phyloP scores from a whole-genome alignment of 192 early-diverging fungal species.

The Coemansia sp. region DNA sequence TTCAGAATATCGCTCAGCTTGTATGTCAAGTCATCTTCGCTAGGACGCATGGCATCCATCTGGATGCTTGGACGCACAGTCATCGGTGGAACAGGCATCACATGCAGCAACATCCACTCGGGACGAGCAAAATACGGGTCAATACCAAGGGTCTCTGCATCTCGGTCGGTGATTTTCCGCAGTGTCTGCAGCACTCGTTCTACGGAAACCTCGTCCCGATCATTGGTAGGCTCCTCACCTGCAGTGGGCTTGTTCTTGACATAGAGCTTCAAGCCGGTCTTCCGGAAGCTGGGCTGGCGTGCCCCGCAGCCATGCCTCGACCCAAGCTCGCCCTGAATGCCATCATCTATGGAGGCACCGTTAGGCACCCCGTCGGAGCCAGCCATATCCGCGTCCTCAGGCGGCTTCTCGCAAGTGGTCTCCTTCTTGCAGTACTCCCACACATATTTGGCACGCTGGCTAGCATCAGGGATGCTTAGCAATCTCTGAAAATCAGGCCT shows the following conservation, averaged over 20 bases:
- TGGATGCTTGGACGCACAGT: constrained; percentile 94
- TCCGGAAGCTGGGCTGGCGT: constrained; percentile 78
- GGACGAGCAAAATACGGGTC: constrained; percentile 89
- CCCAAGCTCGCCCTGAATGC: constrained; percentile 55
- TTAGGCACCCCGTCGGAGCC: constrained; percentile 8
- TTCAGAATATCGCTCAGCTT: constrained; percentile 92
- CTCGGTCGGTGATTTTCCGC: constrained; percentile 82
- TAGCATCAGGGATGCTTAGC: constrained; percentile 66
- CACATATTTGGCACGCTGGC: constrained; percentile 73
- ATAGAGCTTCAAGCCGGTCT: constrained; percentile 73
- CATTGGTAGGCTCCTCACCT: constrained; percentile 41
- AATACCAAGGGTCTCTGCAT: constrained; percentile 82
- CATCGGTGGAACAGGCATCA: constrained; percentile 94
- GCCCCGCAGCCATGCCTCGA: constrained; percentile 79
- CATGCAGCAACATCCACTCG: constrained; percentile 97
- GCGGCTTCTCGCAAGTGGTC: constrained; percentile 73
- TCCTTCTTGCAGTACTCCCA: constrained; percentile 86
- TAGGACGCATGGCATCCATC: constrained; percentile 82
- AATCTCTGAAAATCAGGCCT: constrained; percentile 66
- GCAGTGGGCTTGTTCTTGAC: constrained; percentile 28
- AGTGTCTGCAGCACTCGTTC: constrained; percentile 79
- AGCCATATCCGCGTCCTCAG: constrained; percentile 56
- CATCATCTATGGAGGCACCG: background rate
- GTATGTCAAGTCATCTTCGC: constrained; percentile 97
- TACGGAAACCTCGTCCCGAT: constrained; percentile 66